Percentiles rank a stretch among this genome's conserved stretches.
Conservation (phyloP, 805 yeast species). For the Myxozyma kluyveri region DNA sequence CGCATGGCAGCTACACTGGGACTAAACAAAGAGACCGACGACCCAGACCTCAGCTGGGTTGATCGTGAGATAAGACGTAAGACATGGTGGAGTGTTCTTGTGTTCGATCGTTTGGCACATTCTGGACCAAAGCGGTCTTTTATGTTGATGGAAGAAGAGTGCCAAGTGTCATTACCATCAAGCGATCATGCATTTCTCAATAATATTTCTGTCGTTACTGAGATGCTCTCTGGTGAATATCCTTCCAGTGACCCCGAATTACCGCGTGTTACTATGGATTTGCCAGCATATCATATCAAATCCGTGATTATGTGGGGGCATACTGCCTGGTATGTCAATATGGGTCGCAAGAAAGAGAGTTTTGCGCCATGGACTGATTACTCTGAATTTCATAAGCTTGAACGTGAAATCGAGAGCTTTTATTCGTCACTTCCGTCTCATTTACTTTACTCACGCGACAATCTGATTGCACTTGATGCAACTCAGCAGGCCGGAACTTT, state of each 20-base stretch:
- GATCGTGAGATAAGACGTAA: slow-evolving; percentile 39
- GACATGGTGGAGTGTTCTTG: slow-evolving; percentile 40
- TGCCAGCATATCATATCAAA: slow-evolving; percentile 32
- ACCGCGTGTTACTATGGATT: slow-evolving; percentile 32
- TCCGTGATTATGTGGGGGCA: slow-evolving; percentile 33
- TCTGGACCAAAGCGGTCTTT: slow-evolving; percentile 37
- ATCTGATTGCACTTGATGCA: slow-evolving; percentile 32
- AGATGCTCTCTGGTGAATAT: slow-evolving; percentile 31
- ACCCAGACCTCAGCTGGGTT: slow-evolving; percentile 36
- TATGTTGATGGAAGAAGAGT: slow-evolving; percentile 33
- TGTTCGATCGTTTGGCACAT: slow-evolving; percentile 39
- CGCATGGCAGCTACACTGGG: slow-evolving; percentile 39
- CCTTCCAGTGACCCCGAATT: slow-evolving; percentile 29
- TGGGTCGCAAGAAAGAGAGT: slow-evolving; percentile 31
- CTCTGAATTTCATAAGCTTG: slow-evolving; percentile 32
- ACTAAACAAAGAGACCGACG: slow-evolving; percentile 34
- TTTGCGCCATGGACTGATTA: slow-evolving; percentile 37
- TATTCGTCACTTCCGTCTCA: slow-evolving; percentile 32
- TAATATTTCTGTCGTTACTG: slow-evolving; percentile 34
- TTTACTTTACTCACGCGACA: slow-evolving; percentile 31
- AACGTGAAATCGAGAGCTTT: slow-evolving; percentile 30
- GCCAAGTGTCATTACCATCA: slow-evolving; percentile 36
- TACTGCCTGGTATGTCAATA: slow-evolving; percentile 31
- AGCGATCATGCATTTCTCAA: slow-evolving; percentile 34
- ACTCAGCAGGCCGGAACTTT: slow-evolving; percentile 35